These are phyloP conservation scores for Dalbergia cochinchinensis DNA, from an alignment of 306 rosid genomes.

Conservation along the genomic window DNA sequence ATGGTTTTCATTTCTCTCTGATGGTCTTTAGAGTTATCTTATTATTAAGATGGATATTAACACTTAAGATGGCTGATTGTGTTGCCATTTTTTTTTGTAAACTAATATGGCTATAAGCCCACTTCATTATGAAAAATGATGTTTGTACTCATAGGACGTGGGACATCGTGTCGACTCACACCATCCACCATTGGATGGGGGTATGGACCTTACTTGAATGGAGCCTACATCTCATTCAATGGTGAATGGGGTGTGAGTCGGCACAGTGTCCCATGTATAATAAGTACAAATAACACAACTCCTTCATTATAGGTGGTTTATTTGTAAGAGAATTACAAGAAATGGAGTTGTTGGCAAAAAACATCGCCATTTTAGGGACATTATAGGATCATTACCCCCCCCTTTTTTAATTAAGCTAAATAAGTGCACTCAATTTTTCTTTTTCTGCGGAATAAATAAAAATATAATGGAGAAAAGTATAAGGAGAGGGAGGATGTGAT, in stretches of 20 bases:
- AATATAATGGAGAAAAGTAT: neutral
- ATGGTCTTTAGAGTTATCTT: constrained; percentile 19
- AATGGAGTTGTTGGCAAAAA: constrained; percentile 8
- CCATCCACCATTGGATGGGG: too few relatives aligned
- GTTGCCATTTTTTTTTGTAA: constrained; percentile 10
- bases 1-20: constrained; percentile 27
- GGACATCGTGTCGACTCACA: too few relatives aligned
- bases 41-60: constrained; percentile 21
- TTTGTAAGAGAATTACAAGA: neutral
- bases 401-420: too few relatives aligned
- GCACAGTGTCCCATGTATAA: too few relatives aligned
- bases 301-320: neutral
- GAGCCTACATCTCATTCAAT: too few relatives aligned
- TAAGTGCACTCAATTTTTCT: too few relatives aligned
- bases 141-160: too few relatives aligned
- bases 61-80: constrained; percentile 36
- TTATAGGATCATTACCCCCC: neutral
- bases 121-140: neutral
- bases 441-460: too few relatives aligned
- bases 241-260: too few relatives aligned
- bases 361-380: constrained; percentile 24
- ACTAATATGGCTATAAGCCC: constrained; percentile 18
- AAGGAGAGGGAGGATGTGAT: neutral
- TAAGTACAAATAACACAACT: too few relatives aligned
- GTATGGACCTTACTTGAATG: too few relatives aligned